Evolutionary conservation across 352 stramenopile genomes (phyloP), one percentile per base, ranked within the genome.

Genomic region (Globisporangium rhizosaccharum): DNA sequence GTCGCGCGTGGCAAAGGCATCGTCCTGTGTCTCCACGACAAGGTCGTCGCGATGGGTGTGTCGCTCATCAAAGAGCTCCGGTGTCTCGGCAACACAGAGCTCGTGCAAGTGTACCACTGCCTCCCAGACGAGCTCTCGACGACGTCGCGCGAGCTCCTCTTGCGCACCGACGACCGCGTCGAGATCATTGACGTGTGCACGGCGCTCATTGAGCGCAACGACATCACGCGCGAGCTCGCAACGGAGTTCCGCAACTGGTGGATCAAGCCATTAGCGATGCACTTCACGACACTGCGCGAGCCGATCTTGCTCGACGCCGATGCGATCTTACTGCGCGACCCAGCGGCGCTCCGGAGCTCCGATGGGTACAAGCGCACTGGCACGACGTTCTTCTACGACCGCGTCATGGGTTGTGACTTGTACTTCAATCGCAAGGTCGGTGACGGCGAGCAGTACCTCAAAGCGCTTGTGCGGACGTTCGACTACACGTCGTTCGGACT

Each of bases 361-460:
- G 45, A 64, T 0, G 77, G 75, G 7, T 88, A 88, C 46, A 51
- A 57, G 17, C 47, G 61, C 25, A 82, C 70, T 0, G 75, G 78
- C 18, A 83, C 78, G 17, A 81, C 66, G 17, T 88, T 88, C 62
- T 88, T 87, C 68, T 90, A 82, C 66, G 77, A 90, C 56, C 79
- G 73, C 26, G 73, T 86, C 15, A 67, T 80, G 17, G 63, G 61
- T n/a, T 73, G 70, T 42, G 69, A 67, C 14, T 45, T 68, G 26
- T 86, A 75, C 51, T 79, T 87, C 55, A 85, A 88, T 53, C 67
- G 69, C 36, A 53, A 68, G 10, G 67, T 75, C 10, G 66, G 64
- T 9, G 20, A 12, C 44, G 67, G 66, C 26, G 68, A 68, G 47
- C 65, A 79, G 55, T 76, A 83, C 48, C 62, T 90, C n/a, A 63